phyloP scores from a whole-genome alignment of 768 basidiomycete genomes.

The Tephrocybe sp. region DNA sequence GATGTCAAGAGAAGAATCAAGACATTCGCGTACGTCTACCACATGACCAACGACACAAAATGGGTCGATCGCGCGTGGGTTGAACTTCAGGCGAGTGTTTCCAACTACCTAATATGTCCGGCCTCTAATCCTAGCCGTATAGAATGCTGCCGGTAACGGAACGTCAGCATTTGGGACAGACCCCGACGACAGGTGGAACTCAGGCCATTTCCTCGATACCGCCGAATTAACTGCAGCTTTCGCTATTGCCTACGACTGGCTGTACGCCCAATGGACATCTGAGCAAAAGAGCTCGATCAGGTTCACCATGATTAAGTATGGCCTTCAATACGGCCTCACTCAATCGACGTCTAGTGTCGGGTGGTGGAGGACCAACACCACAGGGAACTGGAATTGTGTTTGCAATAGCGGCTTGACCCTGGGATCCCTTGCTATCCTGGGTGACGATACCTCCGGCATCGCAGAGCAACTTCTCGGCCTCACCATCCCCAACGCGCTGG shows the following conservation, averaged over 20 bases:
- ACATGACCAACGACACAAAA: slow-evolving; percentile 87
- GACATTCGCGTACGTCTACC: slow-evolving; percentile 88
- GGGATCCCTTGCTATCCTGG: slow-evolving; percentile 87
- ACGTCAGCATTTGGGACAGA: slow-evolving; percentile 70
- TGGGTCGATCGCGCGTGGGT: slow-evolving; percentile 86
- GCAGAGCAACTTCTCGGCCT: slow-evolving; percentile 65
- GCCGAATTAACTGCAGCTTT: slow-evolving; percentile 91
- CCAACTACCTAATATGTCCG: neutral
- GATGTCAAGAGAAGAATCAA: slow-evolving; percentile 91
- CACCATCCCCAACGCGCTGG: slow-evolving; percentile 72
- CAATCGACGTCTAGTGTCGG: slow-evolving; percentile 54
- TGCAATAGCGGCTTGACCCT: slow-evolving; percentile 90
- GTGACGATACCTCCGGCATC: slow-evolving; percentile 74
- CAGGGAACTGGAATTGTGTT: slow-evolving; percentile 98
- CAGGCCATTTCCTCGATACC: slow-evolving; percentile 85
- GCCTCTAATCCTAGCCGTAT: slow-evolving; percentile 1
- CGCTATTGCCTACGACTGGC: slow-evolving; percentile 95
- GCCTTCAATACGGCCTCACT: slow-evolving; percentile 64
- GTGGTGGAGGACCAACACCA: slow-evolving; percentile 78
- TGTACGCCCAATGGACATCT: slow-evolving; percentile 48
- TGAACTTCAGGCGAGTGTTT: slow-evolving; percentile 80
- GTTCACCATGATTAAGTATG: slow-evolving; percentile 73
- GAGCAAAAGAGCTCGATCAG: slow-evolving; percentile 72
- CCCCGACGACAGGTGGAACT: slow-evolving; percentile 77
- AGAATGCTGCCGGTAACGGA: slow-evolving; percentile 80